Conservation (phyloP, 164 flowering plant species). For the Stephania japonica region DNA sequence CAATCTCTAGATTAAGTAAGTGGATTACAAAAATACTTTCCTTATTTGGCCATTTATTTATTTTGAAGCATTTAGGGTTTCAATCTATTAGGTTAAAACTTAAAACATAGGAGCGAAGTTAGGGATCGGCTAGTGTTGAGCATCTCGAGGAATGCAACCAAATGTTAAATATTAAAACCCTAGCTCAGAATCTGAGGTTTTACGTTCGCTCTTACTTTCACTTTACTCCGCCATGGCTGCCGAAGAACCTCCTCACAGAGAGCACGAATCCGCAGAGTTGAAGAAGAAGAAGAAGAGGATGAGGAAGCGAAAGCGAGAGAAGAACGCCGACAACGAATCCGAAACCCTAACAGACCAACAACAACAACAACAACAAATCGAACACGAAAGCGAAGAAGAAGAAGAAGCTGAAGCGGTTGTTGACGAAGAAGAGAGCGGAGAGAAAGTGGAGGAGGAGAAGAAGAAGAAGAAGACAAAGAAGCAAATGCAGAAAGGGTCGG, state of each 20-base stretch:
- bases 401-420: constrained; percentile 11
- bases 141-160: not conserved
- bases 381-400: not conserved
- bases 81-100: too few relatives aligned
- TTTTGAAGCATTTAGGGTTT: too few relatives aligned
- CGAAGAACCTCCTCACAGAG: constrained; percentile 6
- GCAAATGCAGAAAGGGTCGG: constrained; percentile 29
- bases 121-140: too few relatives aligned
- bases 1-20: too few relatives aligned
- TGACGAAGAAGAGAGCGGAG: not conserved
- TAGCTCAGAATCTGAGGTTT: too few relatives aligned
- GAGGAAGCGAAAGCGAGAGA: constrained; percentile 20
- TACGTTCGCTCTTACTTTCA: too few relatives aligned
- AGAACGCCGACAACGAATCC: not conserved
- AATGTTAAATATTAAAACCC: too few relatives aligned
- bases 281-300: constrained; percentile 30
- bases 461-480: constrained; percentile 8
- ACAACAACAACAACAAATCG: not conserved
- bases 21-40: too few relatives aligned
- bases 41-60: too few relatives aligned
- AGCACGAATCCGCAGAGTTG: constrained; percentile 5
- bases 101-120: too few relatives aligned
- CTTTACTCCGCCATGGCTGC: constrained; percentile 9
- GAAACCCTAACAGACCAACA: not conserved
- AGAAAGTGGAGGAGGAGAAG: constrained; percentile 3